Conservation (phyloP, 306 rosid genomes). For the Senna siamea region DNA sequence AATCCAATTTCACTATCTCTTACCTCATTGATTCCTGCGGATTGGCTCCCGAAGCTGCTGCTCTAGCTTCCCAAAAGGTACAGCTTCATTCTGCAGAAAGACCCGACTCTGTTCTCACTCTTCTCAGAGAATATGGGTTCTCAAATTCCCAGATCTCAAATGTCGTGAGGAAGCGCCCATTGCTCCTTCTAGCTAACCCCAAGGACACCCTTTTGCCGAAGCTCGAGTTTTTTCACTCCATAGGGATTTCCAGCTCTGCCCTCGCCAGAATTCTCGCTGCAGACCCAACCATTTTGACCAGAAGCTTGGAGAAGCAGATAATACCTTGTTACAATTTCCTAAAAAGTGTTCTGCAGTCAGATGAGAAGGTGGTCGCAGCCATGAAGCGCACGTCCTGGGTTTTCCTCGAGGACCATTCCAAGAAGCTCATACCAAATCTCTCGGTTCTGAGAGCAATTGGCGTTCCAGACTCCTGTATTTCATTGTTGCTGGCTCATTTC, state of each 20-base stretch:
- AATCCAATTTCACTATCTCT: constrained; percentile 17
- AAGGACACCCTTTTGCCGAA: constrained; percentile 26
- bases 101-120: constrained; percentile 31
- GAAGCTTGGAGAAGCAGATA: constrained; percentile 43
- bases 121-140: constrained; percentile 35
- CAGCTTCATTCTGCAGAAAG: constrained; percentile 23
- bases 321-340: constrained; percentile 39
- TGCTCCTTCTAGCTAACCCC: constrained; percentile 32
- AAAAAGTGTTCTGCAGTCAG: constrained; percentile 27
- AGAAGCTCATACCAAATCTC: constrained; percentile 39
- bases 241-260: constrained; percentile 35
- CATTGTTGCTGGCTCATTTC: constrained; percentile 38
- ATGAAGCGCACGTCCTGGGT: constrained; percentile 39
- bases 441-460: constrained; percentile 20
- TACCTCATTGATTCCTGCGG: constrained; percentile 39
- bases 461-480: constrained; percentile 33
- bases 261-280: constrained; percentile 35
- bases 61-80: constrained; percentile 30
- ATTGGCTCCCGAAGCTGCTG: constrained; percentile 32
- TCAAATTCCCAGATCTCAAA: constrained; percentile 37
- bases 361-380: constrained; percentile 33
- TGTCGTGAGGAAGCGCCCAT: constrained; percentile 36
- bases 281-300: constrained; percentile 33
- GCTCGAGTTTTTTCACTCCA: constrained; percentile 29
- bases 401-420: constrained; percentile 29